Conservation (phyloP, 225 moss, liverwort and hornwort genomes). For the Bryum argenteum region DNA sequence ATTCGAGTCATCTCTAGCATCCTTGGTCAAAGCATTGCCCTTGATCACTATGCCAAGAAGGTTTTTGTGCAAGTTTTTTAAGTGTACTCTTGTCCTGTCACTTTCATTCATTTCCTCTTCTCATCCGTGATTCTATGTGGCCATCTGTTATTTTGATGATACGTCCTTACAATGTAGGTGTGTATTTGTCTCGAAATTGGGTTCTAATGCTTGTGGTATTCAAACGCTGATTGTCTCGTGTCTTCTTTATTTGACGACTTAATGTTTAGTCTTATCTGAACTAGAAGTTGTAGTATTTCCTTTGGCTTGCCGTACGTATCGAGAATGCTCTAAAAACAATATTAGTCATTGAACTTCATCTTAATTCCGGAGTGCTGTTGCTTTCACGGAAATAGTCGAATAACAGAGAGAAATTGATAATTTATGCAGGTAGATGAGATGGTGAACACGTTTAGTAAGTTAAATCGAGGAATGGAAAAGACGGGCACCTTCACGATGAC, state of each 20-base stretch:
- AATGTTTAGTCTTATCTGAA: too few relatives aligned
- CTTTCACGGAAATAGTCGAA: constrained; percentile 6
- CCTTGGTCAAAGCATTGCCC: constrained; percentile 97
- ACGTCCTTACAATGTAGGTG: too few relatives aligned
- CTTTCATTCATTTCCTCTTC: too few relatives aligned
- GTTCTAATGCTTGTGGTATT: too few relatives aligned
- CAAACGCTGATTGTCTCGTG: too few relatives aligned
- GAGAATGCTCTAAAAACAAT: not conserved
- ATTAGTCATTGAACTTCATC: not conserved
- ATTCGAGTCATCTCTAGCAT: constrained; percentile 97
- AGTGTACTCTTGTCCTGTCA: constrained; percentile 15
- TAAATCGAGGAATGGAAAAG: constrained; percentile 95
- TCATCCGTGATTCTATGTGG: too few relatives aligned
- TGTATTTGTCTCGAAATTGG: too few relatives aligned
- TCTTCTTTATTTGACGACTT: too few relatives aligned
- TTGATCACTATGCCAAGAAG: constrained; percentile 98
- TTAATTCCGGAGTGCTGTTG: not conserved
- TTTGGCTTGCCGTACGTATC: too few relatives aligned
- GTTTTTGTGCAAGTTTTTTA: constrained; percentile 38
- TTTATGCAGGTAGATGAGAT: constrained; percentile 88
- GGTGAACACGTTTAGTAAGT: constrained; percentile 94
- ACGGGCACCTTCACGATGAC: constrained; percentile 99
- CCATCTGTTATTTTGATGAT: too few relatives aligned
- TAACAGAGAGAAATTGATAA: constrained; percentile 9
- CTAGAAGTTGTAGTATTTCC: too few relatives aligned